Evolutionary conservation across 768 basidiomycete species (phyloP).

Genomic region (Coprinellus micaceus): DNA sequence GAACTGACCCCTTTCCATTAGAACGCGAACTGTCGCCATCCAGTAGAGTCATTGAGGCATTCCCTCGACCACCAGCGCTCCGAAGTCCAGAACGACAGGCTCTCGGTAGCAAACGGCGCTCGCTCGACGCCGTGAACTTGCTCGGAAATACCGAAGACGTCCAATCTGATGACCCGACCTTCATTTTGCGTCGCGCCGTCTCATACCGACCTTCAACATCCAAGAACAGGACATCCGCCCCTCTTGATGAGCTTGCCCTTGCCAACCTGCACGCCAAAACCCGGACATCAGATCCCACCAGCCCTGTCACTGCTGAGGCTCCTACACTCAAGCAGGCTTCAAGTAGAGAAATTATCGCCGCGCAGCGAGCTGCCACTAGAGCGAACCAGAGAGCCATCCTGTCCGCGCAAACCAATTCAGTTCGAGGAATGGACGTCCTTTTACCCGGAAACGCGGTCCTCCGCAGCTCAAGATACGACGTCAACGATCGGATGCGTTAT

Average conservation of each 20-base stretch:
- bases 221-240: conserved; percentile 68
- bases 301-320: conserved; percentile 25
- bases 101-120: conserved; percentile 73
- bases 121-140: conserved; percentile 73
- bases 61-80: conserved; percentile 56
- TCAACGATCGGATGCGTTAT: conserved; percentile 77
- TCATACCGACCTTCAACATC: conserved; percentile 69
- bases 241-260: conserved; percentile 80
- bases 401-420: conserved; percentile 77
- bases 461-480: conserved; percentile 75
- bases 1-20: too few species aligned
- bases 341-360: conserved; percentile 88
- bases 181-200: conserved; percentile 81
- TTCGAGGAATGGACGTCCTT: conserved; percentile 85
- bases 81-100: conserved; percentile 52
- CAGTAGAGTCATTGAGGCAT: conserved; percentile 83
- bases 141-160: conserved; percentile 74
- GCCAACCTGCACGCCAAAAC: conserved; percentile 70
- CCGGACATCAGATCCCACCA: conserved; percentile 38
- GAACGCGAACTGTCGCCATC: conserved; percentile 79
- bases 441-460: conserved; percentile 82
- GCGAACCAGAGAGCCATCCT: conserved; percentile 83
- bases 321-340: conserved; percentile 41
- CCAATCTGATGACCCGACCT: conserved; percentile 78
- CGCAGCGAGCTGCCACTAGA: conserved; percentile 80